Base-by-base conservation (phyloP, 352 stramenopile genomes). In the Globisporangium cystogenes region DNA sequence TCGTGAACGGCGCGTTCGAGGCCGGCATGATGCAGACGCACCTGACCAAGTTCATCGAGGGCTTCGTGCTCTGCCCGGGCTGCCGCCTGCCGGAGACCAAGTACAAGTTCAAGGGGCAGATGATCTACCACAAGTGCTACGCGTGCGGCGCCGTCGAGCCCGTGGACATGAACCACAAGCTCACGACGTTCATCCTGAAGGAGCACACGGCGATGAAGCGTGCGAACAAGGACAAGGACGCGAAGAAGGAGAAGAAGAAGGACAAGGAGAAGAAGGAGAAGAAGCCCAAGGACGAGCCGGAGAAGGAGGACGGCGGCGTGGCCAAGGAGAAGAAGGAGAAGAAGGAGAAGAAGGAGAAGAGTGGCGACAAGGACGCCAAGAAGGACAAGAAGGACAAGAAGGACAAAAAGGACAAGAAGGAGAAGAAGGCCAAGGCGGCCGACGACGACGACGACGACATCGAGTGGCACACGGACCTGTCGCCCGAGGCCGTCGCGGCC, bases 131-230 rank as follows among this genome's bases (percentile, higher is more conserved):
- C 80, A 98, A 98, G 65, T 99, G 97, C 74, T 90, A 96, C 57
- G 97, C 96, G 12, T 99, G 97, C 79, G 97, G 97, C 42, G 89
- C 86, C 8, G 97, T 98, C 24, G 93, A 98, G 58, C 89, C 93
- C 40, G 91, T 98, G 24, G 96, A 99, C 76, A 98, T 99, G 95
- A 96, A 86, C 60, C 96, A 99, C 77, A 99, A 99, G 76, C 82
- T 99, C 60, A 96, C 82, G 60, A 99, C 93, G 3, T 99, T 96
- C 59, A 99, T 99, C 65, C 68, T 99, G 31, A 96, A 96, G 59
- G 82, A 98, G 64, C 83, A 98, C 73, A 98, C 96, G 54, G 94
- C 96, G 43, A 72, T 65, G 15, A 98, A 98, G 60, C 90, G 93
- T 51, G 77, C 60, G 49, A 78, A 68, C 62, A 92, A 93, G 60